A percentile compares a stretch with the other conserved stretches of the same genome.
phyloP scores from a whole-genome alignment of 2,329 filamentous ascomycete genomes.

The Xylaria sp. region DNA sequence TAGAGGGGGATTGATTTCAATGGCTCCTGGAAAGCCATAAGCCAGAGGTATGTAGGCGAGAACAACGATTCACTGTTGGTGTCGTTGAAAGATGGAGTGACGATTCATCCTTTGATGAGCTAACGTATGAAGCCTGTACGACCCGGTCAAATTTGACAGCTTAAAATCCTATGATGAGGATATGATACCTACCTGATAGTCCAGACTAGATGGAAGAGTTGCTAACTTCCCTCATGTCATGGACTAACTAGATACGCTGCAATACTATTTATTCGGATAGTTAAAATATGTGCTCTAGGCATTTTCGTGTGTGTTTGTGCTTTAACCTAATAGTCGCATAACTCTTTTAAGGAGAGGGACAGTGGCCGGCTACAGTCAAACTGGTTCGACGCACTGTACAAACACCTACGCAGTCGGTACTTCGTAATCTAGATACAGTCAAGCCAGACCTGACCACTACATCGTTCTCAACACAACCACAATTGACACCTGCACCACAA shows the following conservation, averaged over 20 bases:
- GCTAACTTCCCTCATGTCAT: neutral
- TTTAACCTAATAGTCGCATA: neutral
- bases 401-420: neutral
- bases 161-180: too few relatives aligned
- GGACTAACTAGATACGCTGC: neutral
- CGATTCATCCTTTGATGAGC: neutral
- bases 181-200: too few relatives aligned
- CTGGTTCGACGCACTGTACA: neutral
- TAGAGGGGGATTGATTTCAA: neutral
- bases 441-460: slow-evolving; percentile 6
- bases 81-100: neutral
- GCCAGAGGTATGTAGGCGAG: neutral
- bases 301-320: too few relatives aligned
- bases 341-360: neutral
- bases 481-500: slow-evolving; percentile 2
- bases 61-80: neutral
- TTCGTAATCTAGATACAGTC: too few relatives aligned
- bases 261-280: too few relatives aligned
- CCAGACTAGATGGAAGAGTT: neutral
- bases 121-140: neutral
- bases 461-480: slow-evolving; percentile 7
- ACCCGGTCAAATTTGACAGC: neutral
- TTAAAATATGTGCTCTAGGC: too few relatives aligned
- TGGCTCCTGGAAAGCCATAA: neutral
- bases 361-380: neutral